Percentiles rank a stretch among this genome's conserved stretches.
Conservation (phyloP, 2,329 filamentous ascomycete genomes). For the Aspergillus flavus region DNA sequence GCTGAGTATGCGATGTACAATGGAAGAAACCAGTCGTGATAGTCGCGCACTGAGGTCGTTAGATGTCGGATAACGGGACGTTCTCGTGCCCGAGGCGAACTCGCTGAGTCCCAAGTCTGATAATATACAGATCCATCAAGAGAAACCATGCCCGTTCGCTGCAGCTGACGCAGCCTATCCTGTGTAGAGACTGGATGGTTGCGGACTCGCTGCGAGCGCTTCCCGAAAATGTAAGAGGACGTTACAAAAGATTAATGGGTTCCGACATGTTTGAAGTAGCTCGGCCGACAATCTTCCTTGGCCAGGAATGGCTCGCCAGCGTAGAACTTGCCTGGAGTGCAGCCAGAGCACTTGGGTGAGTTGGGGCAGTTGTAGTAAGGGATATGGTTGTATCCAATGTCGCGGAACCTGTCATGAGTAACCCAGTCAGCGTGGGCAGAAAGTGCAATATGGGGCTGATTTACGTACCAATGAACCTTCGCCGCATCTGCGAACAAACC, state of each 20-base stretch:
- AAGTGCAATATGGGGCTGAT: neutral
- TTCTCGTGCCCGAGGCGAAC: neutral
- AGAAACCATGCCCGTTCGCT: slow-evolving; percentile 9
- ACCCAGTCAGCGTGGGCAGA: slow-evolving; percentile 2
- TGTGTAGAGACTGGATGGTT: neutral
- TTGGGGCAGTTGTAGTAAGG: slow-evolving; percentile 99
- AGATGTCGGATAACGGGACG: neutral
- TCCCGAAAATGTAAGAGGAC: neutral
- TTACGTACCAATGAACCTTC: slow-evolving; percentile 85
- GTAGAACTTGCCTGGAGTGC: slow-evolving; percentile 82
- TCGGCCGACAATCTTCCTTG: slow-evolving; percentile 89
- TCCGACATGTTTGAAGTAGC: slow-evolving; percentile 95
- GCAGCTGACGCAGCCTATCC: neutral
- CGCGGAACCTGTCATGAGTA: slow-evolving; percentile 77
- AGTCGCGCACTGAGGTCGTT: slow-evolving; percentile 4
- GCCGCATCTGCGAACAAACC: slow-evolving; percentile 88
- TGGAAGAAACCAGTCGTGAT: slow-evolving; percentile 13
- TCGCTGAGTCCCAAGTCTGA: neutral
- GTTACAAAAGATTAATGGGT: slow-evolving; percentile 61
- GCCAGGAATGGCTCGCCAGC: slow-evolving; percentile 84
- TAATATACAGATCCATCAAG: slow-evolving; percentile 6
- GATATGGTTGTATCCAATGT: slow-evolving; percentile 97
- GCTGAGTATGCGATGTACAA: slow-evolving; percentile 20
- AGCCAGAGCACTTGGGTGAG: slow-evolving; percentile 88
- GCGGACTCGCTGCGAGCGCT: no score